Percentiles rank a stretch among this genome's conserved stretches.
These are phyloP conservation scores for Naganishia randhawae DNA, from an alignment of 768 basidiomycete species.

Conservation along the genomic window DNA sequence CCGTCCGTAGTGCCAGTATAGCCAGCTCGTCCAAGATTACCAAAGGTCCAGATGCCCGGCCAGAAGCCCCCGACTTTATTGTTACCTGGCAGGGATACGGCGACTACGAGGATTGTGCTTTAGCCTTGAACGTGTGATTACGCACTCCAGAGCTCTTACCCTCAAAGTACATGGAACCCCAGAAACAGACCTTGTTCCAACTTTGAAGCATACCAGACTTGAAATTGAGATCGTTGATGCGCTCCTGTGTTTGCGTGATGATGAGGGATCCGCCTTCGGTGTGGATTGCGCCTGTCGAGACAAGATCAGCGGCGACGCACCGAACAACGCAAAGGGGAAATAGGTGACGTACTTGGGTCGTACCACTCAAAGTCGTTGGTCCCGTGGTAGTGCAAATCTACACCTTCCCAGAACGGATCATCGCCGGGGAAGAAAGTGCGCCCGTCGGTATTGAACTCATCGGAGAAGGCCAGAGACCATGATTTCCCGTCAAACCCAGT, in stretches of 20 bases:
- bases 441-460: slow-evolving; percentile 78
- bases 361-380: slow-evolving; percentile 69
- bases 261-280: slow-evolving; percentile 71
- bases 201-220: slow-evolving; percentile 51
- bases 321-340: no score
- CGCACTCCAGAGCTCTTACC: slow-evolving; percentile 11
- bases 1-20: slow-evolving; percentile 29
- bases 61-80: slow-evolving; percentile 52
- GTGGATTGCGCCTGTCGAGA: slow-evolving; percentile 52
- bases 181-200: slow-evolving; percentile 88
- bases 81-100: slow-evolving; percentile 51
- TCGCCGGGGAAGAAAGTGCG: slow-evolving; percentile 75
- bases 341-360: slow-evolving; percentile 57
- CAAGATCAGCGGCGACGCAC: no score
- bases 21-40: slow-evolving; percentile 52
- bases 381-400: slow-evolving; percentile 48
- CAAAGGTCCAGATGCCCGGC: slow-evolving; percentile 61
- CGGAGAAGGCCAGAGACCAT: slow-evolving; percentile 74
- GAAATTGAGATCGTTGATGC: slow-evolving; percentile 68
- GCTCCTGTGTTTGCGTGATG: slow-evolving; percentile 65
- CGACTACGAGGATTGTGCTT: slow-evolving; percentile 45
- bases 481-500: slow-evolving; percentile 57
- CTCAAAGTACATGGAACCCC: slow-evolving; percentile 71
- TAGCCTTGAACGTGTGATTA: no score
- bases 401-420: slow-evolving; percentile 64